phyloP scores from a whole-genome alignment of 2,329 filamentous ascomycete genomes.

The Kalmusia sp. region DNA sequence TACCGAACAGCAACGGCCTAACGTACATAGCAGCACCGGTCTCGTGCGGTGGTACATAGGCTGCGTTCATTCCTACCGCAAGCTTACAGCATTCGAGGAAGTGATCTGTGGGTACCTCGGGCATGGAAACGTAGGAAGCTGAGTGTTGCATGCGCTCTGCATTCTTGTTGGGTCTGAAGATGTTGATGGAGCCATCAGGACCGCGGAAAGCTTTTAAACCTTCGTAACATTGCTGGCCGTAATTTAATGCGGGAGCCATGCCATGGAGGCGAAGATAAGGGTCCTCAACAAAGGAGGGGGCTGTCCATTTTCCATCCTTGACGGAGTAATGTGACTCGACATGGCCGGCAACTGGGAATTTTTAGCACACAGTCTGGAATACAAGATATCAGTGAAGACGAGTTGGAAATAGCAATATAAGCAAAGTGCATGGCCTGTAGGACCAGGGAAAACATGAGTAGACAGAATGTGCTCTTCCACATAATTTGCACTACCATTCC shows the following conservation, averaged over 20 bases:
- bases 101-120: conserved; percentile 75
- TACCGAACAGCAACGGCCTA: conserved; percentile 86
- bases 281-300: conserved; percentile 79
- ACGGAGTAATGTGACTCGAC: conserved; percentile 85
- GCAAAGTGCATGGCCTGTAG: too few species aligned
- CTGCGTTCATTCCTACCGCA: conserved; percentile 87
- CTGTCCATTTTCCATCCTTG: conserved; percentile 77
- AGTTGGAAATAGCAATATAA: neutral
- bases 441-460: too few species aligned
- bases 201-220: conserved; percentile 95
- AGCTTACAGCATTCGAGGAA: conserved; percentile 80
- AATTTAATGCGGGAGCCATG: conserved; percentile 95
- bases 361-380: conserved; percentile 8
- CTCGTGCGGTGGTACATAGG: conserved; percentile 86
- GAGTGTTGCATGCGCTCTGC: conserved; percentile 85
- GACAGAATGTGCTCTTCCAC: too few species aligned
- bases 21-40: conserved; percentile 94
- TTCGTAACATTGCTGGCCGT: conserved; percentile 95
- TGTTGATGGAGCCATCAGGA: conserved; percentile 74
- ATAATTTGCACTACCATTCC: neutral
- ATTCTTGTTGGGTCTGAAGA: conserved; percentile 90
- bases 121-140: conserved; percentile 82
- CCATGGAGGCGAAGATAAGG: conserved; percentile 90
- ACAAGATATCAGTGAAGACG: too few species aligned
- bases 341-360: conserved; percentile 80